Base-by-base conservation (phyloP, 2,329 filamentous ascomycete species). In the Penicillium brasilianum region DNA sequence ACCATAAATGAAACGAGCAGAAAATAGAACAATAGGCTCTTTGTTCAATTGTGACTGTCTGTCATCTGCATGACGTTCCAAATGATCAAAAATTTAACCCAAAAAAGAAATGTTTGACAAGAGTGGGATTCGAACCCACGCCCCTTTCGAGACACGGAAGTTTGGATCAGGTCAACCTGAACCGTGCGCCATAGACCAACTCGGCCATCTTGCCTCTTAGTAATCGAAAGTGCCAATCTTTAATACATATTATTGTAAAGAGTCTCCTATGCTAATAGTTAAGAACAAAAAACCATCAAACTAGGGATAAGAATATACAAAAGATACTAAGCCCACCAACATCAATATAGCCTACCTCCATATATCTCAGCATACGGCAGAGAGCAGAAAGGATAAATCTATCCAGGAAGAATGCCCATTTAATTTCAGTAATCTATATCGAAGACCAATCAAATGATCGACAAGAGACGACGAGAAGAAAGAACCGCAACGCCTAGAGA, bases 151-250 rank as follows among this genome's bases (percentile, higher is more conserved):
- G 65, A 66, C 59, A 63, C 60, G 65, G 65, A 66, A 61, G 37
- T 60, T 44, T 65, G 62, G 62, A 63, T 61, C 65, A 66, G 65
- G 65, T 66, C 32, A 57, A 58, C 65, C 65, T 66, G 65, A 66
- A 66, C 65, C 65, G 60, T 63, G 59, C 69, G 69, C 69, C 69
- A 70, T 72, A 60, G 69, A 72, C 69, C 69, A 70, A 70, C 69
- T 72, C 69, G 69, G 69, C 69, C 69, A 72, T 72, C 69, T 72
- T 72, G 68, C 69, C 69, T 20, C 3, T 56, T 46, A 34, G 18
- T 48, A 13, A 48, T 55, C 13, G 25, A n/a, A n/a, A n/a, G n/a
- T n/a, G n/a, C n/a, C n/a, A n/a, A n/a, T n/a, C n/a, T n/a, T n/a
- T n/a, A n/a, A n/a, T n/a, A n/a, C n/a, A n/a, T n/a, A n/a, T n/a